Conservation (phyloP, 148 eudicot species). For the Mesembryanthemum crystallinum region DNA sequence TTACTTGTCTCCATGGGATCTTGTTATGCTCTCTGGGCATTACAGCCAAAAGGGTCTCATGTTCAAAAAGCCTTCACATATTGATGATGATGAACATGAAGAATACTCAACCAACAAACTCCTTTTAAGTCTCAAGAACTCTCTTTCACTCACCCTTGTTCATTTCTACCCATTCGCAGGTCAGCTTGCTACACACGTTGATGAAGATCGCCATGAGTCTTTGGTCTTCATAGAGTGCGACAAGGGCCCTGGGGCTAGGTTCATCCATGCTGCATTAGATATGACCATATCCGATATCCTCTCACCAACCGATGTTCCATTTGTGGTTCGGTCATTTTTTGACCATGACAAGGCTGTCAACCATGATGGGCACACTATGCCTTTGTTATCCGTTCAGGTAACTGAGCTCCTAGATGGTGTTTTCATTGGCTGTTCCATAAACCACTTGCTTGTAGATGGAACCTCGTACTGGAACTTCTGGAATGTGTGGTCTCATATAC, state of each 20-base stretch:
- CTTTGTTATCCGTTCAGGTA: conserved; percentile 51
- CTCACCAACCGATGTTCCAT: conserved; percentile 31
- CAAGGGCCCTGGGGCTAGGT: conserved; percentile 30
- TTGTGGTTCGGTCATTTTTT: conserved; percentile 37
- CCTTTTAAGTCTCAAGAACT: conserved; percentile 16
- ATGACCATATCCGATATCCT: conserved; percentile 33
- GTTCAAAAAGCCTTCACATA: conserved; percentile 18
- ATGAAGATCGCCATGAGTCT: conserved; percentile 2
- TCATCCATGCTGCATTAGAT: conserved; percentile 21
- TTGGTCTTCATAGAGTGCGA: conserved; percentile 19
- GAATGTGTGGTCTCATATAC: conserved; percentile 48
- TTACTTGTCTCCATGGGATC: conserved; percentile 14
- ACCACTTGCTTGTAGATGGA: conserved; percentile 55
- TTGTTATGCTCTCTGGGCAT: neutral
- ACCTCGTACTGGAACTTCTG: conserved; percentile 63
- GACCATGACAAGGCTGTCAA: conserved; percentile 31
- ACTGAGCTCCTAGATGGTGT: conserved; percentile 38
- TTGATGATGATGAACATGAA: neutral
- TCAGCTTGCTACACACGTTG: conserved; percentile 8
- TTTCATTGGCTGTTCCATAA: conserved; percentile 53
- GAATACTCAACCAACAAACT: conserved; percentile 5
- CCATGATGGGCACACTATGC: conserved; percentile 42
- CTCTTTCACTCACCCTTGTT: conserved; percentile 24
- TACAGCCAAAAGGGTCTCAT: conserved; percentile 24
- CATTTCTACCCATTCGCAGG: conserved; percentile 35